Evolutionary conservation across 148 eudicot genomes (phyloP).

Genomic region (Simmondsia chinensis): DNA sequence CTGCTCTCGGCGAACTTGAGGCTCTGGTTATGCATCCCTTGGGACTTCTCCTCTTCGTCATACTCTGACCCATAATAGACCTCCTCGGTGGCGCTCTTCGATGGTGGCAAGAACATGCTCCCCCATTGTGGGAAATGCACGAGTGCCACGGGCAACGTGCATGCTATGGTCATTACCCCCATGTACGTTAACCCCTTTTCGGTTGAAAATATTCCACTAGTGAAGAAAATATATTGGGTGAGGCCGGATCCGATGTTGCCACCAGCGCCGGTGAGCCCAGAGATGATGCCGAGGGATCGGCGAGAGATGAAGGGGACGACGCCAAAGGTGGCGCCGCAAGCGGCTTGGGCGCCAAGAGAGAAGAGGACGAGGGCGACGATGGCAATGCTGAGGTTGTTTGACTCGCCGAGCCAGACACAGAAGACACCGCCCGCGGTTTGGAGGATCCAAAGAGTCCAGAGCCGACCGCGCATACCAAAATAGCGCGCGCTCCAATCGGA

Average conservation of each 20-base stretch:
- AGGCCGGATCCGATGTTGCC: constrained; percentile 39
- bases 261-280: constrained; percentile 38
- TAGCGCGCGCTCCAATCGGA: constrained; percentile 29
- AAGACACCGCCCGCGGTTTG: constrained; percentile 38
- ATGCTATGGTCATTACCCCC: constrained; percentile 29
- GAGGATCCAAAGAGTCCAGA: constrained; percentile 37
- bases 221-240: constrained; percentile 30
- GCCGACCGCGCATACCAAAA: constrained; percentile 42
- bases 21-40: constrained; percentile 26
- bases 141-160: constrained; percentile 29
- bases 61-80: constrained; percentile 24
- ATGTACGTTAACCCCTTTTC: constrained; percentile 25
- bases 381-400: constrained; percentile 20
- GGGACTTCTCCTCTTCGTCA: constrained; percentile 16
- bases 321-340: constrained; percentile 39
- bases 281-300: constrained; percentile 28
- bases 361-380: constrained; percentile 32
- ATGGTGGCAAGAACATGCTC: constrained; percentile 28
- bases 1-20: constrained; percentile 35
- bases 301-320: constrained; percentile 40
- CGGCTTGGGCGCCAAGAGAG: constrained; percentile 38
- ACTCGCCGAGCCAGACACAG: constrained; percentile 30
- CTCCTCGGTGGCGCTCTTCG: constrained; percentile 17
- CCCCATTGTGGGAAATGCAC: constrained; percentile 52
- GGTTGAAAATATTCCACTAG: constrained; percentile 13